Percentiles rank a stretch among this genome's conserved stretches.
phyloP scores from a whole-genome alignment of 768 basidiomycete genomes.

The Melanogaster broomeanus region DNA sequence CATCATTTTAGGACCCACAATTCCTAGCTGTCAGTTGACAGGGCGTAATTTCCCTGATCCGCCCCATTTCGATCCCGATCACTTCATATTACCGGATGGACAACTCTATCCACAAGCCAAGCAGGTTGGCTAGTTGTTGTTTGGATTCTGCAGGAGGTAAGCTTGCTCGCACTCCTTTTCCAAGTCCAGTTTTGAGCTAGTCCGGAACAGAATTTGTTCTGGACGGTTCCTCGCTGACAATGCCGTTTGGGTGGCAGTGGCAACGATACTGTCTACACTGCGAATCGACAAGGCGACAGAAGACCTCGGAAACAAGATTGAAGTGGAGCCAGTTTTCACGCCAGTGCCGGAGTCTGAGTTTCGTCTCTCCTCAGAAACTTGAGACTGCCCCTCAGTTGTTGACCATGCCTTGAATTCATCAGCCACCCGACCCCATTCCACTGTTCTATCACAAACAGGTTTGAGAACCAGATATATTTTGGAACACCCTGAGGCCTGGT shows the following conservation, averaged over 20 bases:
- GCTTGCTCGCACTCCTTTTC: too few relatives aligned
- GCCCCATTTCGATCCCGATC: background rate
- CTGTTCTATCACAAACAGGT: too few relatives aligned
- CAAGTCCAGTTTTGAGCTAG: too few relatives aligned
- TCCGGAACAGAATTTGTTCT: background rate
- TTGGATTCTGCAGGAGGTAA: background rate
- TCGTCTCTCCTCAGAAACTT: too few relatives aligned
- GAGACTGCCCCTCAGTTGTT: too few relatives aligned
- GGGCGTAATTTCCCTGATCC: background rate
- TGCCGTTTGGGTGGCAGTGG: constrained; percentile 1
- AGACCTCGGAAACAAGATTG: constrained; percentile 5
- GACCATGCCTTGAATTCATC: too few relatives aligned
- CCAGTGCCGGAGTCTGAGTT: too few relatives aligned
- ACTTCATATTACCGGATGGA: background rate
- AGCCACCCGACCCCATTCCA: too few relatives aligned
- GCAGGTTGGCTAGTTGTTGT: background rate
- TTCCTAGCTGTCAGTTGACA: background rate
- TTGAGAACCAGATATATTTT: too few relatives aligned
- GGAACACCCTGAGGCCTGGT: too few relatives aligned
- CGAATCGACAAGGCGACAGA: constrained; percentile 9
- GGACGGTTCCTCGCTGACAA: constrained; percentile 6
- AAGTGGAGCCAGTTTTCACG: background rate
- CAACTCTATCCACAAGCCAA: background rate
- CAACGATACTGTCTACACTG: constrained; percentile 1
- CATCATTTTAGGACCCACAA: too few relatives aligned